Evolutionary conservation across 1,284 basidiomycete genomes (phyloP).

Genomic region (Rhodotorula sp.): DNA sequence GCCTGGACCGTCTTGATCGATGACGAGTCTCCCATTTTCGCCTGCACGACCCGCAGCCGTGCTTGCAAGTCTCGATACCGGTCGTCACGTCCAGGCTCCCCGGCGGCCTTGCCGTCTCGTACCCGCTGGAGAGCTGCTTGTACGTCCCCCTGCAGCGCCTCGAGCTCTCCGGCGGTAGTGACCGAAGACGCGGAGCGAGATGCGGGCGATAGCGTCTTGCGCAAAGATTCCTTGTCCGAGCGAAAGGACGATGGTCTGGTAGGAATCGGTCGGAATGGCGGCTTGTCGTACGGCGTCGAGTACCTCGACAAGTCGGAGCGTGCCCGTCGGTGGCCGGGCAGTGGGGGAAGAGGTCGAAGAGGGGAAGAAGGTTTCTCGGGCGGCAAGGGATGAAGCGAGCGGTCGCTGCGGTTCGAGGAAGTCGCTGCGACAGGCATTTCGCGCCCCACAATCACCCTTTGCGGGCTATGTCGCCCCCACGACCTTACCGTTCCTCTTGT

Average conservation of each 20-base stretch:
- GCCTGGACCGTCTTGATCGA: too few relatives aligned
- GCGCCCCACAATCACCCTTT: not conserved
- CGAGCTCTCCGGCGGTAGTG: not conserved
- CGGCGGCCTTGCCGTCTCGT: not conserved
- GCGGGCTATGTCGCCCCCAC: not conserved
- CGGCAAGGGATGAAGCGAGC: not conserved
- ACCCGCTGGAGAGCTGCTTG: not conserved
- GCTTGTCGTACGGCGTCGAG: conserved; percentile 1
- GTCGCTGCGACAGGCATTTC: too few relatives aligned
- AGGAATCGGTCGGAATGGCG: conserved; percentile 10
- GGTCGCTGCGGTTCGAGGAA: not conserved
- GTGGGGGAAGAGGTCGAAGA: not conserved
- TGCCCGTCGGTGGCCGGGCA: not conserved
- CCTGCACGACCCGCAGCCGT: not conserved
- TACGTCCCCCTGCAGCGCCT: not conserved
- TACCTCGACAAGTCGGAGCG: not conserved
- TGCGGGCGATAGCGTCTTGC: not conserved
- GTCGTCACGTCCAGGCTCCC: not conserved
- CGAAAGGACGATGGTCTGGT: conserved; percentile 9
- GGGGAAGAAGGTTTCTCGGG: not conserved
- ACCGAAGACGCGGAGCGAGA: not conserved
- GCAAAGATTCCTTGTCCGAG: not conserved
- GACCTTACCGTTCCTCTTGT: not conserved
- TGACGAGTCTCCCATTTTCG: not conserved
- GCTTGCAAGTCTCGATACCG: not conserved